A percentile compares a stretch with the other conserved stretches of the same genome.
These are phyloP conservation scores for Lycium barbarum DNA, from an alignment of 257 asterid species.

Conservation along the genomic window DNA sequence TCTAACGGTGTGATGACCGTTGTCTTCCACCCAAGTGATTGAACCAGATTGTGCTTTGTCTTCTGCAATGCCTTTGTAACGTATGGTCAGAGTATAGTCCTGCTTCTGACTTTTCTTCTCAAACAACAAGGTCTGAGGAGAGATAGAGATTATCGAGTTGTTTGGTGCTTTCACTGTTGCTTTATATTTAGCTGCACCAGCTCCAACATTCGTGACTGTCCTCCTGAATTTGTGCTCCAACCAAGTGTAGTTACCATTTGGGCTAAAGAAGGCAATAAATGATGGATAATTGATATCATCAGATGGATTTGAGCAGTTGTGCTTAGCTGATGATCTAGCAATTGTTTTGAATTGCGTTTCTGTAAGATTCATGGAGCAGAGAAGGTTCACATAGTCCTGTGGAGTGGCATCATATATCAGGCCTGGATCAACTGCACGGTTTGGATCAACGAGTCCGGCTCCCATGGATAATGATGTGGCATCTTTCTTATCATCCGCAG, in stretches of 20 bases:
- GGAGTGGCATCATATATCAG: constrained; percentile 35
- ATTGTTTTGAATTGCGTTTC: constrained; percentile 12
- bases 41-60: constrained; percentile 31
- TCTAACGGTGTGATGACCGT: constrained; percentile 26
- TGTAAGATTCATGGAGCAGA: constrained; percentile 40
- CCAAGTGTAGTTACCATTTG: background rate
- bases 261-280: constrained; percentile 24
- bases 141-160: background rate
- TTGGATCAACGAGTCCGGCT: constrained; percentile 35
- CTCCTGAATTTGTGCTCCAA: constrained; percentile 28
- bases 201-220: constrained; percentile 40
- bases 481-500: background rate
- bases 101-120: constrained; percentile 31
- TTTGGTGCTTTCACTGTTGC: constrained; percentile 28
- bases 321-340: constrained; percentile 3
- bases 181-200: constrained; percentile 13
- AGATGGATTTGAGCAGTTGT: constrained; percentile 33
- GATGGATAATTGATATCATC: constrained; percentile 37
- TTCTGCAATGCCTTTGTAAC: background rate
- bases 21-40: constrained; percentile 29
- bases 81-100: constrained; percentile 28
- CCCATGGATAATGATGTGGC: constrained; percentile 38
- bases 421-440: constrained; percentile 40
- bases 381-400: constrained; percentile 35
- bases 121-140: constrained; percentile 31